phyloP scores from a whole-genome alignment of 2,329 filamentous ascomycete species.

The Microascus cirrosus region DNA sequence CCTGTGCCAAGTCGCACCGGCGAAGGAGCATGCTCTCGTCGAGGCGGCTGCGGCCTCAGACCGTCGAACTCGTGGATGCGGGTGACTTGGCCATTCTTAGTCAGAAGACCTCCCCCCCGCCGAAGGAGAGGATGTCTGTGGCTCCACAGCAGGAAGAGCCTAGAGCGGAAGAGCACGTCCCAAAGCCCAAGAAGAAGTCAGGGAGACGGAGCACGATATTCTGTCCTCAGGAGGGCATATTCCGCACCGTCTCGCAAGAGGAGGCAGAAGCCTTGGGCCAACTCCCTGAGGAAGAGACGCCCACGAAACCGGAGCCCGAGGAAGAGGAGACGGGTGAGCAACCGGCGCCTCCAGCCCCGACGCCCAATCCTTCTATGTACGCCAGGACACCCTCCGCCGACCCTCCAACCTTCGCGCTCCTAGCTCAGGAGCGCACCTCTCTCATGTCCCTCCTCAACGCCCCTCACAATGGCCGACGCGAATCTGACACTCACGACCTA shows the following conservation, averaged over 20 bases:
- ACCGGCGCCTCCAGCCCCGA: constrained; percentile 19
- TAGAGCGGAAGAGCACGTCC: background rate
- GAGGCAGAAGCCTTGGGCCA: constrained; percentile 33
- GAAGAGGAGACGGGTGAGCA: constrained; percentile 14
- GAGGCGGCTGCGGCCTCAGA: constrained; percentile 22
- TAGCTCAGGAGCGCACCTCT: constrained; percentile 42
- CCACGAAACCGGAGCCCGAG: background rate
- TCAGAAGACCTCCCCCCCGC: background rate
- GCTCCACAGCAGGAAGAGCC: background rate
- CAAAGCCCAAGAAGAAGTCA: background rate
- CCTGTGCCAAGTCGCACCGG: constrained; percentile 34
- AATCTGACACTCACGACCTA: constrained; percentile 21
- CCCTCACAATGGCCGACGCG: constrained; percentile 22
- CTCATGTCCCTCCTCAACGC: constrained; percentile 51
- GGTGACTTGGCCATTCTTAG: constrained; percentile 31
- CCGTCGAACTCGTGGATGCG: constrained; percentile 25
- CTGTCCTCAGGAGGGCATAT: constrained; percentile 51
- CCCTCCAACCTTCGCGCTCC: constrained; percentile 45
- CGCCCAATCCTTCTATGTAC: constrained; percentile 27
- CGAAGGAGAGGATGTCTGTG: background rate
- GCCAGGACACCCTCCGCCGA: constrained; percentile 52
- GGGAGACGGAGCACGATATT: constrained; percentile 37
- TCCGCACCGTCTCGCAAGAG: constrained; percentile 46
- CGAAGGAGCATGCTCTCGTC: constrained; percentile 18
- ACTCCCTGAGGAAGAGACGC: constrained; percentile 13